These are phyloP conservation scores for Blastobotrys parvus DNA, from an alignment of 805 yeast species.

Conservation along the genomic window DNA sequence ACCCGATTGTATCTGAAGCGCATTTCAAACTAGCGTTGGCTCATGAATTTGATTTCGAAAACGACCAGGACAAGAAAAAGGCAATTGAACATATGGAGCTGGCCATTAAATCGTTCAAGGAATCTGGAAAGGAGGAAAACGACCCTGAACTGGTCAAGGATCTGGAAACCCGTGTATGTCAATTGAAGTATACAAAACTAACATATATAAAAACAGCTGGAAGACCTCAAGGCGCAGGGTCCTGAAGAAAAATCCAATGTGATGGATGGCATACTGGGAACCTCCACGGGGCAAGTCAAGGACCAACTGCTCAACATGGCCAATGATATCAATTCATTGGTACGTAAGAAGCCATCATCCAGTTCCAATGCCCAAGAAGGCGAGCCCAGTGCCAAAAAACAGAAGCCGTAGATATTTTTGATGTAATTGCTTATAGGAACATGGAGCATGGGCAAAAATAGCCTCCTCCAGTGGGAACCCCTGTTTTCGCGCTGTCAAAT, in stretches of 20 bases:
- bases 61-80: constrained; percentile 36
- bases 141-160: constrained; percentile 27
- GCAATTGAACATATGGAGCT: constrained; percentile 48
- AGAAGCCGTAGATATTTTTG: too few species aligned
- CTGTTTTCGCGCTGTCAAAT: too few species aligned
- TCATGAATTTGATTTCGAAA: constrained; percentile 58
- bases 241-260: constrained; percentile 11
- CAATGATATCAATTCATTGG: constrained; percentile 24
- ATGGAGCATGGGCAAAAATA: too few species aligned
- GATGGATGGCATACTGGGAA: constrained; percentile 18
- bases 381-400: background rate
- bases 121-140: constrained; percentile 34
- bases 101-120: constrained; percentile 44
- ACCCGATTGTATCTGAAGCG: constrained; percentile 63
- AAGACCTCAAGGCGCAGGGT: constrained; percentile 3
- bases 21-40: constrained; percentile 77
- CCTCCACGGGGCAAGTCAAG: constrained; percentile 3
- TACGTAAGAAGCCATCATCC: constrained; percentile 17
- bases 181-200: too few species aligned
- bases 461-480: too few species aligned
- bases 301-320: constrained; percentile 16
- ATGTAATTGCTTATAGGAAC: too few species aligned
- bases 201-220: background rate
- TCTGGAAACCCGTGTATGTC: constrained; percentile 22
- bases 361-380: background rate